Evolutionary conservation across 2,329 filamentous ascomycete genomes (phyloP).

Genomic region (Ilyonectria robusta): DNA sequence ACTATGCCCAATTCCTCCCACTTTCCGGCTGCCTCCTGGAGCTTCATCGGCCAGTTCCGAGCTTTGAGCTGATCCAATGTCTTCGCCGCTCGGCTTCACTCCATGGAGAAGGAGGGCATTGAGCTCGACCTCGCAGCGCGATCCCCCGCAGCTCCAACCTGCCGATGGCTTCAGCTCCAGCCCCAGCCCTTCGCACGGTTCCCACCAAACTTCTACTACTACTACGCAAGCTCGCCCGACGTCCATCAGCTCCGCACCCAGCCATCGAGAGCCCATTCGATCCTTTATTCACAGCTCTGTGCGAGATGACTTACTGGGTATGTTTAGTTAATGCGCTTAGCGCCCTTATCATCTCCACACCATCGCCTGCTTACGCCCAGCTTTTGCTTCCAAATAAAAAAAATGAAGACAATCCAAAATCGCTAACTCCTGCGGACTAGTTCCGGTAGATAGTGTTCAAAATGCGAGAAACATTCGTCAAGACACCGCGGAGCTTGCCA

Average conservation of each 20-base stretch:
- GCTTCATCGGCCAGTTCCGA: constrained; percentile 28
- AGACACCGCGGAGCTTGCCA: constrained; percentile 89
- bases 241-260: constrained; percentile 53
- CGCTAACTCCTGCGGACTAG: constrained; percentile 48
- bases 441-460: constrained; percentile 77
- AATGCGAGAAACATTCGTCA: constrained; percentile 86
- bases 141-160: constrained; percentile 41
- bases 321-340: constrained; percentile 35
- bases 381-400: neutral
- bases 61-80: constrained; percentile 55
- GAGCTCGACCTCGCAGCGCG: constrained; percentile 54
- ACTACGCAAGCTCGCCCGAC: constrained; percentile 54
- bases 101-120: constrained; percentile 62
- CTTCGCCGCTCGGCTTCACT: constrained; percentile 63
- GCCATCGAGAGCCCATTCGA: constrained; percentile 75
- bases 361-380: neutral
- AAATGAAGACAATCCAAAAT: too few species aligned
- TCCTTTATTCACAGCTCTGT: constrained; percentile 79
- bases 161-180: constrained; percentile 48
- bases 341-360: too few species aligned
- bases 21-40: constrained; percentile 29
- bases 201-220: constrained; percentile 35
- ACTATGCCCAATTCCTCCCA: constrained; percentile 5
- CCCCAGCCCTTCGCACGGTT: constrained; percentile 42
- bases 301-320: constrained; percentile 70